Conservation (phyloP, 1,139 yeast genomes). For the Debaryomyces fabryi region DNA sequence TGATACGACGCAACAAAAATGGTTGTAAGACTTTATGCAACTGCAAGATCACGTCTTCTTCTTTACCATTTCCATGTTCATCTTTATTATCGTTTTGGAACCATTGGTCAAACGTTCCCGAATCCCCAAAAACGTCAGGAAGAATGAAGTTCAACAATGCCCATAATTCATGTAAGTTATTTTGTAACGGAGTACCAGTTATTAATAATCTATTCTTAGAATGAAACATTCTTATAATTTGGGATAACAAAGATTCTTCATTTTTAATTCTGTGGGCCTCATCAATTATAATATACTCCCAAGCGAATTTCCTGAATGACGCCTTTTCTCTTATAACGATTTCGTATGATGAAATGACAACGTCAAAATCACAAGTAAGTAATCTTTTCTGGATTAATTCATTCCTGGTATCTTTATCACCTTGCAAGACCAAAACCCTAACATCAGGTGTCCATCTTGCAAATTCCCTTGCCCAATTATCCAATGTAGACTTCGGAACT, state of each 20-base stretch:
- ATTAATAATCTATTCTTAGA: slow-evolving; percentile 69
- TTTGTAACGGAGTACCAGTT: slow-evolving; percentile 83
- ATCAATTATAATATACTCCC: slow-evolving; percentile 78
- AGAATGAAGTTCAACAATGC: slow-evolving; percentile 72
- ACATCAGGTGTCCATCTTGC: slow-evolving; percentile 81
- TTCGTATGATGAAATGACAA: slow-evolving; percentile 72
- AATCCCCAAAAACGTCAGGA: slow-evolving; percentile 78
- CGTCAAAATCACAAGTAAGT: slow-evolving; percentile 70
- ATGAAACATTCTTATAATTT: slow-evolving; percentile 72
- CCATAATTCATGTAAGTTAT: slow-evolving; percentile 80
- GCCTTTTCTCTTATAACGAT: slow-evolving; percentile 76
- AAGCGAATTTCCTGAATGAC: slow-evolving; percentile 60
- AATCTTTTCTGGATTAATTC: slow-evolving; percentile 53
- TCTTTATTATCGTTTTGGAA: slow-evolving; percentile 41
- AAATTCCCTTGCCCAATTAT: slow-evolving; percentile 80
- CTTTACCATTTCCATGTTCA: slow-evolving; percentile 31
- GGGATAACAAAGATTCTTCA: slow-evolving; percentile 74
- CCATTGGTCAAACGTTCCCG: slow-evolving; percentile 77
- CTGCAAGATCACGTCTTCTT: slow-evolving; percentile 71
- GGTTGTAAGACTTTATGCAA: slow-evolving; percentile 86
- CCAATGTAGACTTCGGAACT: slow-evolving; percentile 79
- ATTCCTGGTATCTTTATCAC: slow-evolving; percentile 68
- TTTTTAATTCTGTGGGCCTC: slow-evolving; percentile 84
- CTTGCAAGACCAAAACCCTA: slow-evolving; percentile 66
- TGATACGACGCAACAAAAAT: slow-evolving; percentile 71